Evolutionary conservation across 768 basidiomycete species (phyloP).

Genomic region (Rhodotorula graminis): DNA sequence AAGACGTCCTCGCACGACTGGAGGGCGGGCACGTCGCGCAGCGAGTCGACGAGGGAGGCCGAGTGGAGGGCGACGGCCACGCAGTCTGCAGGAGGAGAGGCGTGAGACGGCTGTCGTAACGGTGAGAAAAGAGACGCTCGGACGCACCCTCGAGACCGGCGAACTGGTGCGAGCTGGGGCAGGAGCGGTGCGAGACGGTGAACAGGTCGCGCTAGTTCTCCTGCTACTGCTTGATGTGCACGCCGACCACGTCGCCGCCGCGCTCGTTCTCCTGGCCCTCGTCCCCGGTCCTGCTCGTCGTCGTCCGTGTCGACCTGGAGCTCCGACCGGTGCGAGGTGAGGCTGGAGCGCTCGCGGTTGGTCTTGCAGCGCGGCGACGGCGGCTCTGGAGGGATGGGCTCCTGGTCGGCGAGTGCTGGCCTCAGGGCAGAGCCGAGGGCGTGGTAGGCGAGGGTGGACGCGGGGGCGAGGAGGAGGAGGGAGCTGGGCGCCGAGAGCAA

Average conservation of each 20-base stretch:
- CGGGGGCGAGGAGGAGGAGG: no score
- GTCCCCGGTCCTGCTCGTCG: neutral
- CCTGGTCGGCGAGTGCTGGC: neutral
- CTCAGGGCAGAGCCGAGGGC: no score
- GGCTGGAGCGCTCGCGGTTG: neutral
- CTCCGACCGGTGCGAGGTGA: neutral
- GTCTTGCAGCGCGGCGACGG: neutral
- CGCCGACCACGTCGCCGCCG: no score
- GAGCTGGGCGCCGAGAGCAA: no score
- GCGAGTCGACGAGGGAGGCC: neutral
- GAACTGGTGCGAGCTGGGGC: conserved; percentile 3
- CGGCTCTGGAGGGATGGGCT: neutral
- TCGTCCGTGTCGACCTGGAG: neutral
- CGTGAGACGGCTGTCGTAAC: no score
- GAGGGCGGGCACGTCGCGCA: conserved; percentile 6
- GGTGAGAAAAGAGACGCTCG: neutral
- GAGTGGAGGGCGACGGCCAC: conserved; percentile 1
- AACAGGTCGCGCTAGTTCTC: neutral
- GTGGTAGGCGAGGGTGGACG: no score
- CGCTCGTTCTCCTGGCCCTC: neutral
- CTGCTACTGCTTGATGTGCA: neutral
- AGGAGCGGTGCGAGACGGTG: neutral
- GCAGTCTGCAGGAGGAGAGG: conserved; percentile 1
- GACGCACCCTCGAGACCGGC: conserved; percentile 1
- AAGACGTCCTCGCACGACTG: conserved; percentile 7